These are phyloP conservation scores for Sclerotinia borealis DNA, from an alignment of 2,329 filamentous ascomycete species.

Conservation along the genomic window DNA sequence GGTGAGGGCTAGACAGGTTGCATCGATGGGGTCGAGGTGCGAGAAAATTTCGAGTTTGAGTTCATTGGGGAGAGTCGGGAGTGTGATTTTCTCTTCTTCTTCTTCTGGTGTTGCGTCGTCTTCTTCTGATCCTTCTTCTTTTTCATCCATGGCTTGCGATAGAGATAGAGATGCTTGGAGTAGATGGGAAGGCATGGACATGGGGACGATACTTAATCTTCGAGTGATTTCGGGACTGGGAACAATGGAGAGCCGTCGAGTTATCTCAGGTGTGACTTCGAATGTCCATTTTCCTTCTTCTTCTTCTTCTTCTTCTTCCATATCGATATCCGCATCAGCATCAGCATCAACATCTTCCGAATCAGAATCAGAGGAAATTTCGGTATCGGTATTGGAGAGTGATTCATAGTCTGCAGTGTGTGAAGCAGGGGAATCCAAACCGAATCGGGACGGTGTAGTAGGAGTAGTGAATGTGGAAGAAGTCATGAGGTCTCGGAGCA, in stretches of 20 bases:
- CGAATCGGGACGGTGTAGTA: not conserved
- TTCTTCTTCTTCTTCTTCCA: not conserved
- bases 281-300: not conserved
- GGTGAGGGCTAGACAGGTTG: slow-evolving; percentile 54
- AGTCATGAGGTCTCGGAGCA: not conserved
- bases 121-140: slow-evolving; percentile 16
- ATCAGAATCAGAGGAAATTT: slow-evolving; percentile 15
- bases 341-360: not conserved
- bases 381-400: slow-evolving; percentile 22
- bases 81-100: slow-evolving; percentile 1
- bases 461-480: not conserved
- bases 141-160: slow-evolving; percentile 24
- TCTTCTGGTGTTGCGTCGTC: not conserved
- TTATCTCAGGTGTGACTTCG: slow-evolving; percentile 10
- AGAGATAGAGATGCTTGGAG: slow-evolving; percentile 2
- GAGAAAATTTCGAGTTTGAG: slow-evolving; percentile 56
- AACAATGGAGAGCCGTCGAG: slow-evolving; percentile 11
- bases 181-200: not conserved
- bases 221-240: slow-evolving; percentile 19
- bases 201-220: slow-evolving; percentile 14
- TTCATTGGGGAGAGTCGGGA: slow-evolving; percentile 45
- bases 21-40: slow-evolving; percentile 58
- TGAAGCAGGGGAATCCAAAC: slow-evolving; percentile 10
- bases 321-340: too few species aligned
- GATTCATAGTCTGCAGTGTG: slow-evolving; percentile 18